Base-by-base conservation (phyloP, 2,329 filamentous ascomycete genomes). In the Fusarium verrucosum region DNA sequence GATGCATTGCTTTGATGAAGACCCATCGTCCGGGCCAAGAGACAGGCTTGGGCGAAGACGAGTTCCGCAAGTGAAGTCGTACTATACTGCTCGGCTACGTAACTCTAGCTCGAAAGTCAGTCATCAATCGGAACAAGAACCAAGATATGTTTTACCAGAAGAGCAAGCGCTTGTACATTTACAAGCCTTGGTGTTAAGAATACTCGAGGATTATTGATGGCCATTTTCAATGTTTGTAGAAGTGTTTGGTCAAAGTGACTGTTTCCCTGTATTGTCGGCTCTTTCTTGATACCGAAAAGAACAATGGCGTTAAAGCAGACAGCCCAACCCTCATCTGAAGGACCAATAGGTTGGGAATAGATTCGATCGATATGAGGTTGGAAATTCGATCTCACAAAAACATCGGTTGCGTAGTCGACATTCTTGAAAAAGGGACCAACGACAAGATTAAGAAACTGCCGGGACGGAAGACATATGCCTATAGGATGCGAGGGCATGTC, bases 31-130 rank as follows among this genome's bases (percentile, higher is more conserved):
- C 70, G 65, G 30, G 70, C 70, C 28, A 72, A 46, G 5, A 69
- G 43, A 19, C 70, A 72, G 8, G 70, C 70, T 32, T 72, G 70
- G 25, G 70, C 68, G 32, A 72, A 72, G 10, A 72, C 50, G 2
- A 71, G 33, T 33, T 69, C 70, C 13, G 70, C 67, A 19, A 72
- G 54, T 7, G 62, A 58, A 3, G 62, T 60, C 4, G 70, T 64
- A 20, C 70, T 71, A 26, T 71, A 72, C 7, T 72, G 70, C 20
- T 72, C 70, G 11, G 67, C 67, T 10, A 71, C 56, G 16, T 71
- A 66, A 32, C 70, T 72, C 70, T 72, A 10, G 4, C 5, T 3
- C 22, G 10, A 2, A 3, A 30, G 19, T 66, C 9, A 63, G 30
- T 16, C 47, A 14, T 5, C 9, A n/a, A 17, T 16, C 16, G 8